Conservation (phyloP, 2,329 filamentous ascomycete species). For the Pseudogymnoascus sp. region DNA sequence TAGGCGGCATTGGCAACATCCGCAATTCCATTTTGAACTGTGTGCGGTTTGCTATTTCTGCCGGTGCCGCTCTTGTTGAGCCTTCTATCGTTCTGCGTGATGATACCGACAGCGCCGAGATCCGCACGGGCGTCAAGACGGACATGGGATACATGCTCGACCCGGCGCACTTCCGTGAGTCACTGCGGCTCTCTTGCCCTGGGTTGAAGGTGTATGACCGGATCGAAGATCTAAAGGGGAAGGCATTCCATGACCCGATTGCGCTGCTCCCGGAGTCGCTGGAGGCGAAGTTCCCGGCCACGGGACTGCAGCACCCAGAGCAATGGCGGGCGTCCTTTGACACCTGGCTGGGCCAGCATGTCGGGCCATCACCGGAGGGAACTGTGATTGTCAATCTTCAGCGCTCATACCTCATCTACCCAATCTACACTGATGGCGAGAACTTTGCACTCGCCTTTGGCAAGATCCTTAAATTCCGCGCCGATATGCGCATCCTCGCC, state of each 20-base stretch:
- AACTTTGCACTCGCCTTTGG: constrained; percentile 20
- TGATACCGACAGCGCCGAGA: constrained; percentile 24
- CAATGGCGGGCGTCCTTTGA: constrained; percentile 38
- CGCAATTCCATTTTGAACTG: constrained; percentile 36
- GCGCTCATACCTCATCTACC: constrained; percentile 21
- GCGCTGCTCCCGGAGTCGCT: constrained; percentile 22
- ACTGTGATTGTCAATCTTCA: constrained; percentile 19
- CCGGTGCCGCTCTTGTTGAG: constrained; percentile 31
- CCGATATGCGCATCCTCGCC: constrained; percentile 19
- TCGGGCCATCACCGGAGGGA: constrained; percentile 55
- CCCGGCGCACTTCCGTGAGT: constrained; percentile 21
- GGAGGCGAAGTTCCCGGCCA: constrained; percentile 15
- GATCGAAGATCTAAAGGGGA: constrained; percentile 16
- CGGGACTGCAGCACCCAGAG: constrained; percentile 20
- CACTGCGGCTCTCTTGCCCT: constrained; percentile 24
- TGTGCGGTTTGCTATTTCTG: constrained; percentile 34
- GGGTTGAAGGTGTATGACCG: constrained; percentile 20
- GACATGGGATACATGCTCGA: constrained; percentile 25
- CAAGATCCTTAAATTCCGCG: constrained; percentile 21
- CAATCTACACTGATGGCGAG: constrained; percentile 18
- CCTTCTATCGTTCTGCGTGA: constrained; percentile 33
- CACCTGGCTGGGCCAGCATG: constrained; percentile 73
- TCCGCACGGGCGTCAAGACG: constrained; percentile 15
- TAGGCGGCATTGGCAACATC: constrained; percentile 35
- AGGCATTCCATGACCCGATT: constrained; percentile 16